Base-by-base conservation (phyloP, 2,329 filamentous ascomycete genomes). In the Shiraia bambusicola region DNA sequence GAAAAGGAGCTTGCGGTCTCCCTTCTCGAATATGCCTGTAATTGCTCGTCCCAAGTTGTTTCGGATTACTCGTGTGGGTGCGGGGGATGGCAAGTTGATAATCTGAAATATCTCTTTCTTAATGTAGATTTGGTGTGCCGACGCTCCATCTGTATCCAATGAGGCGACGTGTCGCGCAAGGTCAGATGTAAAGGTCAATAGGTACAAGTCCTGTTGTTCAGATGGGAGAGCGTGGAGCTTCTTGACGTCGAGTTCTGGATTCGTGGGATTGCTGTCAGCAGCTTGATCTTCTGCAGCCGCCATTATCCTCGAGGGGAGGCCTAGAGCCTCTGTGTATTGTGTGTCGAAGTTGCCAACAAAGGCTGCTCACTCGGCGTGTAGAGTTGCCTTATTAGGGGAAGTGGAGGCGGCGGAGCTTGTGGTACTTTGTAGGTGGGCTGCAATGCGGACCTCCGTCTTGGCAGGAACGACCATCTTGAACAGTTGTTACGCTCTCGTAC, bases 91-190 rank as follows among this genome's bases (percentile, higher is more conserved):
- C 28, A 98, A 81, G 60, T 85, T 90, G 67, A 98, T 80, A 66
- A 98, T 86, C 71, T 95, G 89, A 69, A 97, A 88, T 54, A 96
- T 79, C 76, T 97, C 90, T 67, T 88, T 91, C 72, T 96, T 96
- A 58, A 98, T 78, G 66, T 88, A 88, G 59, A 90, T 83, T 70
- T 98, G 93, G 72, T 96, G 87, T 10, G 87, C 81, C 15, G 88
- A 92, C 54, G 91, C 87, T 63, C 87, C 87, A 56, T 95, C 88
- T 48, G 83, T 77, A 38, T 83, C 80, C 33, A 97, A 79, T 12
- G 75, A 75, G 39, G 83, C 77, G 31, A 95, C 87, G 76, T 96
- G 87, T 56, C 86, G 86, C 49, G 83, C 85, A 41, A 98, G 78
- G 47, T 86, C 82, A 19, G 90, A 86, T 26, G 91, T 86, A 65